Conservation (phyloP, 176 grass and related monocot species). For the Eragrostis nindensis region DNA sequence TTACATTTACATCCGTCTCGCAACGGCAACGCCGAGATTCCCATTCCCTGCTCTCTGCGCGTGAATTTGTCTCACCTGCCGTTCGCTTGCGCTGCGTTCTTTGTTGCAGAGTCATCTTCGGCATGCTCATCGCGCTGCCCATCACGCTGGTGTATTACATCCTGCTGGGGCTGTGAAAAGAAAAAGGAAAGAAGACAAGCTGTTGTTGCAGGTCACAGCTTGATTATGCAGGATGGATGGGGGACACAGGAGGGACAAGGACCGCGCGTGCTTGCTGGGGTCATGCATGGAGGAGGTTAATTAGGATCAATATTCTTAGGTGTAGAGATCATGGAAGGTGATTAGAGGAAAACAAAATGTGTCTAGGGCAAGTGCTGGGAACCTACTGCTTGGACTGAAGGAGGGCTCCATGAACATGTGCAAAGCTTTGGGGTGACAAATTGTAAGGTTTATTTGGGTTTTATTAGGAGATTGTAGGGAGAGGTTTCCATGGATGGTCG, state of each 20-base stretch:
- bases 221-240: neutral
- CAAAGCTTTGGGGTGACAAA: neutral
- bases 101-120: conserved; percentile 82
- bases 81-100: conserved; percentile 14
- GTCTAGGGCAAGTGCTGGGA: conserved; percentile 19
- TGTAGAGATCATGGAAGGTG: conserved; percentile 31
- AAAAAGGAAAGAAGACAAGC: neutral
- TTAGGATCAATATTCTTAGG: conserved; percentile 44
- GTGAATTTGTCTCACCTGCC: conserved; percentile 40
- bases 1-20: neutral
- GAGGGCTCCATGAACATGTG: neutral
- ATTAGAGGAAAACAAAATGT: conserved; percentile 13
- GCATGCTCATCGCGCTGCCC: conserved; percentile 93
- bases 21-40: neutral
- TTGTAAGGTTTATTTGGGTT: conserved; percentile 10
- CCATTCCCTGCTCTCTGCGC: neutral
- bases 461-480: conserved; percentile 12
- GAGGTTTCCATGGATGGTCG: conserved; percentile 1
- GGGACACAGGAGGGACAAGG: conserved; percentile 38
- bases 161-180: conserved; percentile 66
- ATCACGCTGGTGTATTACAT: conserved; percentile 97
- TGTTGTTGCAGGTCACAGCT: conserved; percentile 1
- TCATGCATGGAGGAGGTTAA: conserved; percentile 16
- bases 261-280: conserved; percentile 25
- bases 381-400: neutral